These are phyloP conservation scores for Claviceps cyperi DNA, from an alignment of 2,329 filamentous ascomycete genomes.

Conservation along the genomic window DNA sequence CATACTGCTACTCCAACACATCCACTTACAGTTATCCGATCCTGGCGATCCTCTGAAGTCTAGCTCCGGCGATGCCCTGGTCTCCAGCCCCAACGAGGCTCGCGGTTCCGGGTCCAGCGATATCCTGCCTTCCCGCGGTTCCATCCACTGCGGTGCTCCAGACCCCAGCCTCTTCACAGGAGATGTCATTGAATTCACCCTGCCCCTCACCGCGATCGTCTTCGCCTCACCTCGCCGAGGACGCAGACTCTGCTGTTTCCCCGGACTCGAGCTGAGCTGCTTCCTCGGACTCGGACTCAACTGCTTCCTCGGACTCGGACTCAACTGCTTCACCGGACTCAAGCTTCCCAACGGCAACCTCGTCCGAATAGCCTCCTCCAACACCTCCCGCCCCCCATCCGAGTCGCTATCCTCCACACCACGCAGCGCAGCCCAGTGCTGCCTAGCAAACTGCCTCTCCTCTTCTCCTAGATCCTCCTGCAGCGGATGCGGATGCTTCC, in stretches of 20 bases:
- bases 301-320: conserved; percentile 27
- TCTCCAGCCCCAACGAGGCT: conserved; percentile 10
- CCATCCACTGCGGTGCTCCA: conserved; percentile 4
- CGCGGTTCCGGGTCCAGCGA: conserved; percentile 8
- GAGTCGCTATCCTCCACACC: background rate
- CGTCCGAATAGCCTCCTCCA: conserved; percentile 39
- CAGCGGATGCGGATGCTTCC: conserved; percentile 21
- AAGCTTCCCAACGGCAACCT: conserved; percentile 39
- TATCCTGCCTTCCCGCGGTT: background rate
- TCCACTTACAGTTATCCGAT: conserved; percentile 35
- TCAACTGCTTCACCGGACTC: conserved; percentile 37
- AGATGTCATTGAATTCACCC: conserved; percentile 19
- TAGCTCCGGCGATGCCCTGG: conserved; percentile 5
- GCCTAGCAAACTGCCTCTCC: conserved; percentile 3
- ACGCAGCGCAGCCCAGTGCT: no score
- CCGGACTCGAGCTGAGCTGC: conserved; percentile 31
- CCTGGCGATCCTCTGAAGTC: conserved; percentile 12
- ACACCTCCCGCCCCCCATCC: conserved; percentile 22
- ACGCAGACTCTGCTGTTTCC: conserved; percentile 9
- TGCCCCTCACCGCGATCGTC: conserved; percentile 17
- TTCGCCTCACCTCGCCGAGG: no score
- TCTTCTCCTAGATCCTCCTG: background rate
- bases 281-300: conserved; percentile 21
- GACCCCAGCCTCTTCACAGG: background rate
- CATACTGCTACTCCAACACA: background rate